Percentiles rank a stretch among this genome's conserved stretches.
Conservation (phyloP, 106 monocot species). For the Allium fistulosum region DNA sequence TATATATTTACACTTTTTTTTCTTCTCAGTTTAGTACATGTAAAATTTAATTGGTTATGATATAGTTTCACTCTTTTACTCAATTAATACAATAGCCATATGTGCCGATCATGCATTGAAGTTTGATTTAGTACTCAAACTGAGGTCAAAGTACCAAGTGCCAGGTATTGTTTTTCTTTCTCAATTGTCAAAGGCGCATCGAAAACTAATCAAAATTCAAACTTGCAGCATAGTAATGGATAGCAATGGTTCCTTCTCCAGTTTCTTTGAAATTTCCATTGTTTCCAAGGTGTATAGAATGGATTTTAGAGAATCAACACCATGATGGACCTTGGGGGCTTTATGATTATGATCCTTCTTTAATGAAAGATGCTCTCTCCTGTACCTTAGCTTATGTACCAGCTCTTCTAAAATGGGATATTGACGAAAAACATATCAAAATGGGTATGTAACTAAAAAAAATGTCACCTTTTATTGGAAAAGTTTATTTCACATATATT, state of each 20-base stretch:
- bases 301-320: conserved; percentile 78
- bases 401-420: conserved; percentile 68
- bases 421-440: conserved; percentile 53
- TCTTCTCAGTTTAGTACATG: too few relatives aligned
- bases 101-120: neutral
- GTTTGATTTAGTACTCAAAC: too few relatives aligned
- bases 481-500: too few relatives aligned
- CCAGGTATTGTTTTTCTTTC: too few relatives aligned
- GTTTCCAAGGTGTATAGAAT: conserved; percentile 76
- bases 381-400: conserved; percentile 81
- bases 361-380: conserved; percentile 50
- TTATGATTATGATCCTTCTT: conserved; percentile 15
- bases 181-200: neutral
- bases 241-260: conserved; percentile 80
- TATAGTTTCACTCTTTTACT: too few relatives aligned
- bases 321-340: conserved; percentile 73
- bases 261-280: conserved; percentile 40
- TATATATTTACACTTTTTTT: too few relatives aligned
- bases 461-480: neutral
- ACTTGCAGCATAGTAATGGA: conserved; percentile 39
- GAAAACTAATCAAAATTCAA: neutral
- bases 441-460: conserved; percentile 59
- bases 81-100: neutral
- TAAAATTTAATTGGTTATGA: too few relatives aligned
- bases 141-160: too few relatives aligned